These are phyloP conservation scores for Carpinus viminea DNA, from an alignment of 306 rosid genomes.

Conservation along the genomic window DNA sequence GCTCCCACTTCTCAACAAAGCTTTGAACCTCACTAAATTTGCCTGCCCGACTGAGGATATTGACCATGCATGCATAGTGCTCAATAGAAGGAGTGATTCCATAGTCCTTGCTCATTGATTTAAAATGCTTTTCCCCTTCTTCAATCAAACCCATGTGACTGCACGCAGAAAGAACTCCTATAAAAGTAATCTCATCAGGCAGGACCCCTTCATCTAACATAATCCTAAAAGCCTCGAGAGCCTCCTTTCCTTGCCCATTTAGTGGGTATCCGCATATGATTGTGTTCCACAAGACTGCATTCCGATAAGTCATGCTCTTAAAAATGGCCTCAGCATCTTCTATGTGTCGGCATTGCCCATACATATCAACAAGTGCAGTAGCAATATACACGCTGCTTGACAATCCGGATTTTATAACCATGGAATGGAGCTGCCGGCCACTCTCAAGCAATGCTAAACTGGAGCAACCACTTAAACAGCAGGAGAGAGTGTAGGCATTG, in stretches of 20 bases:
- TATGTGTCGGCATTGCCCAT: constrained; percentile 40
- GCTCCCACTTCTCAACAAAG: constrained; percentile 38
- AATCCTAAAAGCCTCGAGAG: constrained; percentile 36
- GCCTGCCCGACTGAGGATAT: constrained; percentile 41
- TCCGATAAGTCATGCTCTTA: constrained; percentile 24
- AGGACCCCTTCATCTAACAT: constrained; percentile 26
- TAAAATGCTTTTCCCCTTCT: constrained; percentile 34
- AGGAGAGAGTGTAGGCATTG: not conserved
- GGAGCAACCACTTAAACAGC: constrained; percentile 16
- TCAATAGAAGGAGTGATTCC: constrained; percentile 33
- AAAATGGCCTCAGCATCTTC: constrained; percentile 44
- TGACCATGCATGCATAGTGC: constrained; percentile 43
- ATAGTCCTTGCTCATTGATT: constrained; percentile 22
- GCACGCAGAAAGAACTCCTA: constrained; percentile 44
- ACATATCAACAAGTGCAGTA: constrained; percentile 37
- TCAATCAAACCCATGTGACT: constrained; percentile 39
- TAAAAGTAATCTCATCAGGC: constrained; percentile 37
- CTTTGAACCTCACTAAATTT: constrained; percentile 36
- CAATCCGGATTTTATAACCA: not conserved
- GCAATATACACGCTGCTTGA: not conserved
- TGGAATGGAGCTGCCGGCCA: constrained; percentile 5
- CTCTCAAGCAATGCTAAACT: not conserved
- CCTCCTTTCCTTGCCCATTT: constrained; percentile 35
- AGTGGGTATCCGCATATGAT: constrained; percentile 41
- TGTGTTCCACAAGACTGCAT: constrained; percentile 37